phyloP scores from a whole-genome alignment of 2,329 filamentous ascomycete species.

The Metarhizium brunneum region DNA sequence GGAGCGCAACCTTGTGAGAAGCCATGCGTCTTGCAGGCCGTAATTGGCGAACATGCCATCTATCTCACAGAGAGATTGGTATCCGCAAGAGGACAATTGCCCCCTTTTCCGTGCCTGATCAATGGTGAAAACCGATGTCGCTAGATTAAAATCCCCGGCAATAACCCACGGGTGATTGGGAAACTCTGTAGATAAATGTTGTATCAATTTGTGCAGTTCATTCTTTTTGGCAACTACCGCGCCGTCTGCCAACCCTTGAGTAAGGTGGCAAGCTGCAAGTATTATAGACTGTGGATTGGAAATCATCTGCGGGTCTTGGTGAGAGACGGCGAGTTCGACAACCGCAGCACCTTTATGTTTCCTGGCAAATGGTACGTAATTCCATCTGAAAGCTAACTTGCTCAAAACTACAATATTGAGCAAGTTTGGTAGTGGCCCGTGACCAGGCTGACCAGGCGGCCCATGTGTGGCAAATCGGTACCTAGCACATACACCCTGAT shows the following conservation, averaged over 20 bases:
- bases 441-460: no score
- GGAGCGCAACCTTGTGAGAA: constrained; percentile 31
- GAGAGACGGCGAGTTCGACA: no score
- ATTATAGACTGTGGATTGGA: constrained; percentile 20
- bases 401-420: no score
- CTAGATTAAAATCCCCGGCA: no score
- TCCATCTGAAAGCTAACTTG: no score
- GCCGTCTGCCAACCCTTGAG: constrained; percentile 49
- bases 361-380: no score
- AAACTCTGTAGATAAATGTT: constrained; percentile 26
- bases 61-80: constrained; percentile 31
- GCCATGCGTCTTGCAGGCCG: constrained; percentile 44
- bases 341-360: no score
- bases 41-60: constrained; percentile 35
- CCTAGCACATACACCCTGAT: no score
- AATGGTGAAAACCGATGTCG: constrained; percentile 49
- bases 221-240: constrained; percentile 46
- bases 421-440: no score
- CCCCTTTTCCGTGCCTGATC: constrained; percentile 40
- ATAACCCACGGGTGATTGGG: no score
- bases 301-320: no score
- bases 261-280: constrained; percentile 52
- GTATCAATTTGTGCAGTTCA: constrained; percentile 43
- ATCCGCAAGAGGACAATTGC: constrained; percentile 42
- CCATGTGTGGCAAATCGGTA: no score